A percentile compares a stretch with the other conserved stretches of the same genome.
Evolutionary conservation across 129 eudicot genomes (phyloP).

Genomic region (Oenanthe sinensis): DNA sequence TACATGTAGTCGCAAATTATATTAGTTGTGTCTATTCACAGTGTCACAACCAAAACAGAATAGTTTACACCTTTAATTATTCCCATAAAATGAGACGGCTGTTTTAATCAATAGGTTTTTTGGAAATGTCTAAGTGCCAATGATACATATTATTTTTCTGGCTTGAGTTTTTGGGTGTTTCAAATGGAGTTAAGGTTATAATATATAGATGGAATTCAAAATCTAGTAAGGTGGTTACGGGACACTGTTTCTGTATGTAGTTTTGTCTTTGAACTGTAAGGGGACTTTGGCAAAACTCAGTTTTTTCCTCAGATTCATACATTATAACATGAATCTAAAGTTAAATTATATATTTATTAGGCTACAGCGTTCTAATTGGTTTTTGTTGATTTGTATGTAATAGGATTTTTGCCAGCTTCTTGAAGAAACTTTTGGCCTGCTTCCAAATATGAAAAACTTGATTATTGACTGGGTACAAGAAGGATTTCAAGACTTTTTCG

Average conservation of each 20-base stretch:
- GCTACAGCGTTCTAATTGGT: conserved; percentile 5
- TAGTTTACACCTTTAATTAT: neutral
- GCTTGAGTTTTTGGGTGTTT: neutral
- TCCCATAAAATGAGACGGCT: neutral
- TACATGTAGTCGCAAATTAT: neutral
- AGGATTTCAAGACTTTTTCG: conserved; percentile 79
- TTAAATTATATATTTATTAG: neutral
- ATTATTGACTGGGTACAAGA: conserved; percentile 81
- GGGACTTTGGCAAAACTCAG: neutral
- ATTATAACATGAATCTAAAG: too few relatives aligned
- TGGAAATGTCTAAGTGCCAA: neutral
- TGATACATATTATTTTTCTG: neutral
- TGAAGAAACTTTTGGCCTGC: conserved; percentile 60
- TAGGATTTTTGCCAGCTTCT: conserved; percentile 72
- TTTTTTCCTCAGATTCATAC: neutral
- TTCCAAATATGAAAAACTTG: conserved; percentile 51
- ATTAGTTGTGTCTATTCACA: neutral
- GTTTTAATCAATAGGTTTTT: neutral
- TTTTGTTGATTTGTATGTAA: conserved; percentile 9
- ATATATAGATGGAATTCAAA: too few relatives aligned
- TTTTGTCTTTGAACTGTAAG: neutral
- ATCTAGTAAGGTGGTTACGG: neutral
- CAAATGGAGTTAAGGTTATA: neutral
- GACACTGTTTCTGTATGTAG: neutral
- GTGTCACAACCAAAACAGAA: neutral